Conservation (phyloP, 2,329 filamentous ascomycete genomes). For the Shiraia bambusicola region DNA sequence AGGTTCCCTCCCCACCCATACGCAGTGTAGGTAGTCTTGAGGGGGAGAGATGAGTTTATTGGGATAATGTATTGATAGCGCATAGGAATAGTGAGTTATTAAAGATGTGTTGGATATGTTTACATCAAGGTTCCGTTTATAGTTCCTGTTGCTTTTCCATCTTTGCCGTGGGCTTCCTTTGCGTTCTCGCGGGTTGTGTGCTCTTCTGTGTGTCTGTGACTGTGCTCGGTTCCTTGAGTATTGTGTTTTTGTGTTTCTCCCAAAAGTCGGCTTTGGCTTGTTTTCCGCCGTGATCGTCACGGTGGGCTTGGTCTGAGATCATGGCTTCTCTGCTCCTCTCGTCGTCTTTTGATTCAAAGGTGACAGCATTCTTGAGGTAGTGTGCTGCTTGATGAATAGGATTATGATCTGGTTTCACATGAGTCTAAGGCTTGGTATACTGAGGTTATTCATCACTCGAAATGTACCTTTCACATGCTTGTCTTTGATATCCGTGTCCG, state of each 20-base stretch:
- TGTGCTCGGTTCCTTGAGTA: not conserved
- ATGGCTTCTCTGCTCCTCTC: slow-evolving; percentile 1
- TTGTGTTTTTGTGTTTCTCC: slow-evolving; percentile 1
- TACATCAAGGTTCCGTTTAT: too few relatives aligned
- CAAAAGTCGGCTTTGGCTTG: slow-evolving; percentile 2
- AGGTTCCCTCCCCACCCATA: too few relatives aligned
- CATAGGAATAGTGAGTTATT: too few relatives aligned
- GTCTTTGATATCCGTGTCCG: slow-evolving; percentile 3
- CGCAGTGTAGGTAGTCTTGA: too few relatives aligned
- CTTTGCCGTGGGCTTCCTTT: too few relatives aligned
- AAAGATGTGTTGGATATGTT: too few relatives aligned
- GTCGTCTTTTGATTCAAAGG: not conserved
- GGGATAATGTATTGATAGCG: too few relatives aligned
- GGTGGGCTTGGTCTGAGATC: slow-evolving; percentile 1
- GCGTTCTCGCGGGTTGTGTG: too few relatives aligned
- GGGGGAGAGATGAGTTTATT: too few relatives aligned
- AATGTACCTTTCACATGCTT: slow-evolving; percentile 2
- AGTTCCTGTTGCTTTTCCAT: too few relatives aligned
- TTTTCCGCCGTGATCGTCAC: slow-evolving; percentile 3
- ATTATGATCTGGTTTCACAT: not conserved
- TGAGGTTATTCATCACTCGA: not conserved
- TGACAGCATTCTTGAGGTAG: slow-evolving; percentile 5
- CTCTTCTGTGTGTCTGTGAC: too few relatives aligned
- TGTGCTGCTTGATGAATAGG: slow-evolving; percentile 1
- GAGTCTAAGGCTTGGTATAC: not conserved